phyloP scores from a whole-genome alignment of 257 asterid genomes.

The Knoxia roxburghii region DNA sequence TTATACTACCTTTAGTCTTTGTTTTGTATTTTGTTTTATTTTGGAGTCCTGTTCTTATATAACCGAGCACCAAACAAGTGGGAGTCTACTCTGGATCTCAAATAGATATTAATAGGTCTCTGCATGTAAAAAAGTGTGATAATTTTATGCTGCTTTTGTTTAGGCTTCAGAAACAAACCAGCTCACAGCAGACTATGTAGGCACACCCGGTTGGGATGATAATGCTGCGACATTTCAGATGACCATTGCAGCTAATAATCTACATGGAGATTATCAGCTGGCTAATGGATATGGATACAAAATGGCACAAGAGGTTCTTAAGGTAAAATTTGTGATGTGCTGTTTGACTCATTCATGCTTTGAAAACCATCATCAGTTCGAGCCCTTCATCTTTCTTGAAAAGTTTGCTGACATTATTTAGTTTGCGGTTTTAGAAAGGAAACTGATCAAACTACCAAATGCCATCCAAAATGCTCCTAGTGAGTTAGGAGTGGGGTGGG shows the following conservation, averaged over 20 bases:
- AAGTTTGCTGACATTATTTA: not conserved
- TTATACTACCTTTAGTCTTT: not conserved
- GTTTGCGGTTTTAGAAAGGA: not conserved
- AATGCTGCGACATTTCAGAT: conserved; percentile 74
- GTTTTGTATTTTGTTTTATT: not conserved
- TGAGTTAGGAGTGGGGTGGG: not conserved
- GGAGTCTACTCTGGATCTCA: conserved; percentile 8
- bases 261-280: conserved; percentile 88
- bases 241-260: conserved; percentile 39
- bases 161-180: conserved; percentile 66
- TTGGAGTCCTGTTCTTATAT: not conserved
- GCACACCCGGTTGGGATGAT: conserved; percentile 78
- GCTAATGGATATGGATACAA: conserved; percentile 72
- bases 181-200: conserved; percentile 77
- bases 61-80: not conserved
- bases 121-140: conserved; percentile 16
- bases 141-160: conserved; percentile 27
- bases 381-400: not conserved
- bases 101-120: conserved; percentile 8
- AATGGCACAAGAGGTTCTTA: conserved; percentile 48
- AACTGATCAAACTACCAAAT: not conserved
- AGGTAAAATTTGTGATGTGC: conserved; percentile 34
- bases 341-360: not conserved
- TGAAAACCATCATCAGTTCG: not conserved
- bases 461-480: not conserved